phyloP scores from a whole-genome alignment of 1,139 yeast species.

The Protomyces inundatus region DNA sequence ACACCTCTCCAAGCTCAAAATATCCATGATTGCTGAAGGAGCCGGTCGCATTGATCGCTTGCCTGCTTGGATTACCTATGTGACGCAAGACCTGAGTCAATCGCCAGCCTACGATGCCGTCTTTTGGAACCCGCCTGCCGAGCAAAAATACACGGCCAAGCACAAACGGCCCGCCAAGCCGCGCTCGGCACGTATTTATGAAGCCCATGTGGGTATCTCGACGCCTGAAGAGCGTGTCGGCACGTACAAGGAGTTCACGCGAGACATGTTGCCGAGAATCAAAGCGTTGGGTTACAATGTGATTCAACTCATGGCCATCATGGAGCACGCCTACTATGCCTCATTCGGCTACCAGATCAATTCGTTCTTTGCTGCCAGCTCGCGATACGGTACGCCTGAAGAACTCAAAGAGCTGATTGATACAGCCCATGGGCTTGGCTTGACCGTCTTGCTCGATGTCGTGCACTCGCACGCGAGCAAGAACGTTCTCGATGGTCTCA shows the following conservation, averaged over 20 bases:
- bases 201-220: conserved; percentile 92
- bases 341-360: conserved; percentile 96
- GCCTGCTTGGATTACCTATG: conserved; percentile 85
- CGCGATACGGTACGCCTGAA: conserved; percentile 84
- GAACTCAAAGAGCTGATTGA: conserved; percentile 86
- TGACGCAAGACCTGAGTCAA: conserved; percentile 56
- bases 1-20: conserved; percentile 65
- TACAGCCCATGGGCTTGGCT: conserved; percentile 83
- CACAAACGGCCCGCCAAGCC: conserved; percentile 53
- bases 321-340: conserved; percentile 99
- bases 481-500: conserved; percentile 88
- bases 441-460: conserved; percentile 79
- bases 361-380: conserved; percentile 80
- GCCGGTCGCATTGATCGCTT: conserved; percentile 73
- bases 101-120: conserved; percentile 72
- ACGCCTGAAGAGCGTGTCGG: conserved; percentile 84
- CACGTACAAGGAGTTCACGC: conserved; percentile 75
- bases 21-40: conserved; percentile 57
- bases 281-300: conserved; percentile 82
- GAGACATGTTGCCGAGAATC: conserved; percentile 75
- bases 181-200: conserved; percentile 70
- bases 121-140: conserved; percentile 74
- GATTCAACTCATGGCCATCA: conserved; percentile 92
- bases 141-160: conserved; percentile 52
- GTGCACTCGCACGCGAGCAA: conserved; percentile 96